Evolutionary conservation across 2,329 filamentous ascomycete species (phyloP), one percentile per base, ranked within the genome.

Genomic region (Colletotrichum orchidophilum): DNA sequence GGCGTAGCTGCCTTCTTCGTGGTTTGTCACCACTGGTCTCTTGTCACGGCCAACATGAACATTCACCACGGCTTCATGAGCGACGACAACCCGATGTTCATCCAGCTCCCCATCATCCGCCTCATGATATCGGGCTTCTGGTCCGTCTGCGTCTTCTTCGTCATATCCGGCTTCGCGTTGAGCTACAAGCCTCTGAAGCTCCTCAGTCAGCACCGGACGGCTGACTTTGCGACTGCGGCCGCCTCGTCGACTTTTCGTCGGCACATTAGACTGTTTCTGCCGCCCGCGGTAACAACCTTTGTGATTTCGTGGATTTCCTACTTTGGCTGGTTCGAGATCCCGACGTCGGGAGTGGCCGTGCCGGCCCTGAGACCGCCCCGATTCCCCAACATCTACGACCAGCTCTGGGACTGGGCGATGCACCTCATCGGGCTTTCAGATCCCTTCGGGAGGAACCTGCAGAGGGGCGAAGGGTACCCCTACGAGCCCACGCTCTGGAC

Each of bases 1-100:
- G 91, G 91, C 3, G 91, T 93, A 72, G 90, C 91, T 5, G 90
- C 91, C 3, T 84, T 93, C 33, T 77, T 92, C 31, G 91, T 93
- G 15, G 93, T 92, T 78, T 83, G 86, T 74, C 88, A 91, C 63
- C 89, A 92, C 77, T 85, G 63, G 63, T 62, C 63, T 6, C 57
- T 71, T 13, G 31, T 67, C 39, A 55, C 27, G 6, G 66, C 53
- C 57, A 29, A 52, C 27, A 33, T 50, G 35, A 29, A 46, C 12
- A 58, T 70, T 12, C 63, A 67, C n/a, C 60, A 49, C 21, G 68
- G 68, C 21, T 71, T 53, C 39, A 50, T 39, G 24, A 55, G 79
- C 79, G 62, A 78, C 82, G 42, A 77, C 76, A 68, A 84, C 86
- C 78, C 82, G 82, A 75, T 85, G 65, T 70, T 87, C 63, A 80